Percentiles rank a stretch among this genome's conserved stretches.
Evolutionary conservation across 148 eudicot species (phyloP).

Genomic region (Rhododendron molle): DNA sequence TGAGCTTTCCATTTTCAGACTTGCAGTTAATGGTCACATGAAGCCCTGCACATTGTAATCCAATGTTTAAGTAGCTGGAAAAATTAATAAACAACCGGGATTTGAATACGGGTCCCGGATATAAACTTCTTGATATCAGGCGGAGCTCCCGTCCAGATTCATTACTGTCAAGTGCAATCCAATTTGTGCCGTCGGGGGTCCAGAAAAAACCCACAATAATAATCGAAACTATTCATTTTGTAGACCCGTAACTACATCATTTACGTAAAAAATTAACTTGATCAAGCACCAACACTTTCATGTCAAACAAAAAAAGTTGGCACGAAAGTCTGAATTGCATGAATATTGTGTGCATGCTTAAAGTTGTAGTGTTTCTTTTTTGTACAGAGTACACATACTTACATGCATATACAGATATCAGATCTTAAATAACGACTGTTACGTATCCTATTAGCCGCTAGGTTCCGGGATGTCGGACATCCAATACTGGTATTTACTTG

Average conservation of each 20-base stretch:
- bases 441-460: too few relatives aligned
- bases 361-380: too few relatives aligned
- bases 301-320: neutral
- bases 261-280: neutral
- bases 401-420: neutral
- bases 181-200: constrained; percentile 20
- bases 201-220: neutral
- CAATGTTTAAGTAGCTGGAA: neutral
- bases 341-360: neutral
- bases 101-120: neutral
- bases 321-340: neutral
- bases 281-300: neutral
- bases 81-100: too few relatives aligned
- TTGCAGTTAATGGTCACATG: constrained; percentile 13
- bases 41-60: constrained; percentile 10
- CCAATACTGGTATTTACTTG: too few relatives aligned
- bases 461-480: neutral
- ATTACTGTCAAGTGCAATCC: neutral
- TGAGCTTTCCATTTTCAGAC: neutral
- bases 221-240: neutral
- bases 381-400: too few relatives aligned
- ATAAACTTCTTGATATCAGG: too few relatives aligned
- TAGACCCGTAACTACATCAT: too few relatives aligned
- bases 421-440: neutral
- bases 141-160: neutral